phyloP scores from a whole-genome alignment of 2,329 filamentous ascomycete species.

The Fusarium sp. region DNA sequence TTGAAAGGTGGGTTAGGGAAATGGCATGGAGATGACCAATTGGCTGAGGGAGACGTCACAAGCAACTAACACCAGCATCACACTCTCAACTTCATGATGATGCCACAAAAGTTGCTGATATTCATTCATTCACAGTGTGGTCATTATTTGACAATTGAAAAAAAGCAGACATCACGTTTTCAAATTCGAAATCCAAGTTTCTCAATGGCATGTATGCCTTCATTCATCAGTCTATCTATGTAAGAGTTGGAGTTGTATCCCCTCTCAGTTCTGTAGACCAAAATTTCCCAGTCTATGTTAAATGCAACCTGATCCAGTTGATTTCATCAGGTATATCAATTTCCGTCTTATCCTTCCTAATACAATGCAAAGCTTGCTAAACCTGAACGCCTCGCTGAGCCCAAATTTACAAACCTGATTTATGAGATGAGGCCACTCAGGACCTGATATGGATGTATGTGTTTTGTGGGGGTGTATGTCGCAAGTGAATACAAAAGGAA shows the following conservation, averaged over 20 bases:
- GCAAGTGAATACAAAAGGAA: conserved; percentile 24
- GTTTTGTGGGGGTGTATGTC: conserved; percentile 14
- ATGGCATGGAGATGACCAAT: conserved; percentile 26
- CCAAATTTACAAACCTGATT: conserved; percentile 28
- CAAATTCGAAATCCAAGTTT: not conserved
- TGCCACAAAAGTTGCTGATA: conserved; percentile 20
- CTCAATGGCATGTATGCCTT: conserved; percentile 12
- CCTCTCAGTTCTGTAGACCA: conserved; percentile 2
- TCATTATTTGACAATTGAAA: not conserved
- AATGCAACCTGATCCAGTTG: conserved; percentile 9
- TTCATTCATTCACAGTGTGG: not conserved
- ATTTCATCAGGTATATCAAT: not conserved
- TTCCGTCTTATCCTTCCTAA: conserved; percentile 15
- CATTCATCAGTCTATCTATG: conserved; percentile 29
- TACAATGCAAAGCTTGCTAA: conserved; percentile 25
- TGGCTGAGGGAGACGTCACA: conserved; percentile 29
- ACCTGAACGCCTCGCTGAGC: conserved; percentile 44
- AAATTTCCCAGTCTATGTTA: conserved; percentile 12
- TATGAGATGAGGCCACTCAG: conserved; percentile 21
- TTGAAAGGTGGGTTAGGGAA: not conserved
- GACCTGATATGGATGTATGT: conserved; percentile 16
- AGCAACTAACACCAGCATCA: conserved; percentile 9
- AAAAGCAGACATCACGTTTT: not conserved
- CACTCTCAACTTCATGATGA: conserved; percentile 30
- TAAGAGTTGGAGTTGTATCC: not conserved